Evolutionary conservation across 805 yeast genomes (phyloP).

Genomic region (Teunomyces stri): DNA sequence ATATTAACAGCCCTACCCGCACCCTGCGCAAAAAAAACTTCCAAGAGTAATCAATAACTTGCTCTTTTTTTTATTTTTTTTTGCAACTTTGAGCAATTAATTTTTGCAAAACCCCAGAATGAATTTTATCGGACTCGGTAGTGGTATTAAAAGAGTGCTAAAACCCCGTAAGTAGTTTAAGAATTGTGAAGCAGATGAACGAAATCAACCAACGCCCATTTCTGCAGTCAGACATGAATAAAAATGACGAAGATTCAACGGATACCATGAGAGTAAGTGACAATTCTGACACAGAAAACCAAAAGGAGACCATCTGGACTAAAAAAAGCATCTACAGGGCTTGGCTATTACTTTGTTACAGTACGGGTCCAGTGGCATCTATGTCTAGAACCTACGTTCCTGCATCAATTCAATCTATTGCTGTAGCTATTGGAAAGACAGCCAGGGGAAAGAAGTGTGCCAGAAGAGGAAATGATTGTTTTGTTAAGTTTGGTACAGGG

Average conservation of each 20-base stretch:
- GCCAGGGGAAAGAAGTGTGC: constrained; percentile 22
- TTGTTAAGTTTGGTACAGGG: constrained; percentile 32
- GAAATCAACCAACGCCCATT: neutral
- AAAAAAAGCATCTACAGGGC: constrained; percentile 20
- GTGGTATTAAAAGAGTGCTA: too few relatives aligned
- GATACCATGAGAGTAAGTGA: neutral
- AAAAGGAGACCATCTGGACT: constrained; percentile 14
- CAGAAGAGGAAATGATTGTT: constrained; percentile 35
- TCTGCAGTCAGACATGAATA: neutral
- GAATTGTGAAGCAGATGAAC: neutral
- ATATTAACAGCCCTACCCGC: too few relatives aligned
- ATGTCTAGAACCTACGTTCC: constrained; percentile 42
- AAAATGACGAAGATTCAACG: neutral
- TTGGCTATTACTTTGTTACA: constrained; percentile 39
- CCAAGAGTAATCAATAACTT: too few relatives aligned
- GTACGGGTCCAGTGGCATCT: constrained; percentile 43
- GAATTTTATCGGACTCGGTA: too few relatives aligned
- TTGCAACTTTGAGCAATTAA: neutral
- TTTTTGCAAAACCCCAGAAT: neutral
- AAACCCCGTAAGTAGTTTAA: too few relatives aligned
- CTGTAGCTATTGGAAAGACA: constrained; percentile 27
- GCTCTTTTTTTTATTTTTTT: neutral
- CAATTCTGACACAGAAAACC: constrained; percentile 3
- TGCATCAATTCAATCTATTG: constrained; percentile 38
- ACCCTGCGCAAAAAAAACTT: too few relatives aligned